Percentiles rank a stretch among this genome's conserved stretches.
Evolutionary conservation across 73 alveolate genomes (phyloP).

Genomic region (Breviolum minutum): DNA sequence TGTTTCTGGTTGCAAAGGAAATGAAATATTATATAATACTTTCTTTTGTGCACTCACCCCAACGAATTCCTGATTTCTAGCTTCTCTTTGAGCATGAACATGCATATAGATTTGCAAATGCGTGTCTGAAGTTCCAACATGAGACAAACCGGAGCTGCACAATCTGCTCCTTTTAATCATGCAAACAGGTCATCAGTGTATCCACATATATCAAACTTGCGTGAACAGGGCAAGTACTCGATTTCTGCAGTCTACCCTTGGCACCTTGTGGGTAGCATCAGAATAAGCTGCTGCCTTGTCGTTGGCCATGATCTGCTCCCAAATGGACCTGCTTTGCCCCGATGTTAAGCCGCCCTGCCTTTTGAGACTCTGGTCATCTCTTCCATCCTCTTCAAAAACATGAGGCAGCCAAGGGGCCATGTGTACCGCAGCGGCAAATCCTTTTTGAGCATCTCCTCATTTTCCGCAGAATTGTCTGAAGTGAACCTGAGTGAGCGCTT

Average conservation of each 20-base stretch:
- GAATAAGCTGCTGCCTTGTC: constrained; percentile 87
- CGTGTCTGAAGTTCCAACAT: too few relatives aligned
- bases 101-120: too few relatives aligned
- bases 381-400: neutral
- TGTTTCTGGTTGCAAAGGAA: neutral
- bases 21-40: neutral
- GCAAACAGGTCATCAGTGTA: too few relatives aligned
- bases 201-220: too few relatives aligned
- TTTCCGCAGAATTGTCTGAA: constrained; percentile 68
- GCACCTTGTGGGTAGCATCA: constrained; percentile 89
- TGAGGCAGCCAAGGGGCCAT: constrained; percentile 6
- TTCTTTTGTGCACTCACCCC: too few relatives aligned
- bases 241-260: neutral
- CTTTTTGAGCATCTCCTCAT: constrained; percentile 85
- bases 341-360: neutral
- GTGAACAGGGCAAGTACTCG: too few relatives aligned
- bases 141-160: too few relatives aligned
- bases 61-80: too few relatives aligned
- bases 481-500: too few relatives aligned
- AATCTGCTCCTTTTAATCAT: too few relatives aligned
- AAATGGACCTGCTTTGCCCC: constrained; percentile 30
- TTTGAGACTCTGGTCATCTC: neutral
- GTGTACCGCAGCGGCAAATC: constrained; percentile 92
- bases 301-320: constrained; percentile 93
- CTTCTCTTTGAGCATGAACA: too few relatives aligned